Conservation (phyloP, 2,329 filamentous ascomycete species). For the Xenosphaeropsis pyriputrescens region DNA sequence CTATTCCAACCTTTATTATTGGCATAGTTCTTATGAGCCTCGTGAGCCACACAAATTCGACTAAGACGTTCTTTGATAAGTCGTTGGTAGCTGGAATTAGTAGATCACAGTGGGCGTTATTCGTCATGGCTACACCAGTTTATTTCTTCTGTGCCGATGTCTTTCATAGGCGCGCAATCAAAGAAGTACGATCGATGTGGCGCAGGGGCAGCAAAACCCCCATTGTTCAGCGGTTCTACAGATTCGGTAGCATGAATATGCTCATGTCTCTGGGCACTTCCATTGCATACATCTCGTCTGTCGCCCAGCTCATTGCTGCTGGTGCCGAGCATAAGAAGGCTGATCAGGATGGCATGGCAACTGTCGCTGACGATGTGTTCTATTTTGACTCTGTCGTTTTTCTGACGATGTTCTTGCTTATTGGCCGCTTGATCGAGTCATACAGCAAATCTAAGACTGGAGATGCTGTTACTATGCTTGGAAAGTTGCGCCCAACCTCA, state of each 20-base stretch:
- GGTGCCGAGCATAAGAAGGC: slow-evolving; percentile 21
- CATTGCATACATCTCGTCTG: slow-evolving; percentile 74
- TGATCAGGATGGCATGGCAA: slow-evolving; percentile 12
- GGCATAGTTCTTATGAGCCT: slow-evolving; percentile 88
- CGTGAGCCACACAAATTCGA: slow-evolving; percentile 40
- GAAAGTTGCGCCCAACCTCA: slow-evolving; percentile 62
- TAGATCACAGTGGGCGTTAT: slow-evolving; percentile 64
- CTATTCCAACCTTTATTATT: slow-evolving; percentile 73
- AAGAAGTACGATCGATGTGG: slow-evolving; percentile 70
- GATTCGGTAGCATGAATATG: slow-evolving; percentile 96
- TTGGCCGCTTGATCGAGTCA: slow-evolving; percentile 63
- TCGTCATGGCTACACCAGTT: slow-evolving; percentile 69
- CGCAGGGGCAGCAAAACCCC: slow-evolving; percentile 58
- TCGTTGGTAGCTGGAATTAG: slow-evolving; percentile 60
- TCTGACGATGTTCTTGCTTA: slow-evolving; percentile 72
- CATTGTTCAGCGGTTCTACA: slow-evolving; percentile 62
- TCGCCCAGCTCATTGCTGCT: slow-evolving; percentile 61
- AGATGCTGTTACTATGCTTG: slow-evolving; percentile 68
- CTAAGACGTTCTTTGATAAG: slow-evolving; percentile 52
- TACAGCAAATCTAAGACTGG: slow-evolving; percentile 88
- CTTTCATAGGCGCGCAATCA: slow-evolving; percentile 67
- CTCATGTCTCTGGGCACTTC: slow-evolving; percentile 79
- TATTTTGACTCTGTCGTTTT: slow-evolving; percentile 95
- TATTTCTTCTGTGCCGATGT: slow-evolving; percentile 79
- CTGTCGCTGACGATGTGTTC: slow-evolving; percentile 34